Evolutionary conservation across 2,329 filamentous ascomycete genomes (phyloP), one percentile per base, ranked within the genome.

Genomic region (Ophiocordyceps camponoti-floridani): DNA sequence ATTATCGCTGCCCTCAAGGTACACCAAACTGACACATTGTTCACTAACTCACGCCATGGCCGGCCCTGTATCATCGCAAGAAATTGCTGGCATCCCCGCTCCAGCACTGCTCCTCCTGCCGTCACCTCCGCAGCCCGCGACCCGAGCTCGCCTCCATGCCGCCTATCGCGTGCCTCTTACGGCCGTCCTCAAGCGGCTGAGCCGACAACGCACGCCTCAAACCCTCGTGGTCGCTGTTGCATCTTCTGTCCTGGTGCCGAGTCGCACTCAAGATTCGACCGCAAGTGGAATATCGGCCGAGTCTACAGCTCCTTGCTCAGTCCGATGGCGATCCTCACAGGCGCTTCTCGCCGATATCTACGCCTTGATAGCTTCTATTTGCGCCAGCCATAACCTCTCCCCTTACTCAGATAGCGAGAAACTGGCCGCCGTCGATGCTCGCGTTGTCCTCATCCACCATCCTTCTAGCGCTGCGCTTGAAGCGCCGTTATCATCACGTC

Each of bases 311-410:
- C 19, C 40, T n/a, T 41, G 19, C 19, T 41, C 19, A 3, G 71
- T 23, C 64, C 65, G 74, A 16, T 94, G 87, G 72, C 57, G 69
- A 31, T 63, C 70, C n/a, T 73, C 79, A 0, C 86, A 94, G 60
- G 68, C 72, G n/a, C 67, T 89, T 5, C 63, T 95, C 19, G 82
- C 83, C 3, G 74, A 75, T 26, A 58, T 93, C 23, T 96, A 96
- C 68, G 78, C 79, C 53, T 70, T 95, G 43, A 67, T 91, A 46
- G 81, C 81, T 31, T 65, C 79, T 41, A 67, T 85, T n/a, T 85
- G 82, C 49, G 75, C 79, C 12, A 70, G 77, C 50, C 66, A 75
- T 42, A 66, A 65, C 42, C 70, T 65, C 64, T 80, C 59, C 63
- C 84, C 60, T 58, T 84, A 62, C 67, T 74, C 65, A 7, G 61